Evolutionary conservation across 2,329 filamentous ascomycete genomes (phyloP), one percentile per base, ranked within the genome.

Genomic region (Aureobasidium sp.): DNA sequence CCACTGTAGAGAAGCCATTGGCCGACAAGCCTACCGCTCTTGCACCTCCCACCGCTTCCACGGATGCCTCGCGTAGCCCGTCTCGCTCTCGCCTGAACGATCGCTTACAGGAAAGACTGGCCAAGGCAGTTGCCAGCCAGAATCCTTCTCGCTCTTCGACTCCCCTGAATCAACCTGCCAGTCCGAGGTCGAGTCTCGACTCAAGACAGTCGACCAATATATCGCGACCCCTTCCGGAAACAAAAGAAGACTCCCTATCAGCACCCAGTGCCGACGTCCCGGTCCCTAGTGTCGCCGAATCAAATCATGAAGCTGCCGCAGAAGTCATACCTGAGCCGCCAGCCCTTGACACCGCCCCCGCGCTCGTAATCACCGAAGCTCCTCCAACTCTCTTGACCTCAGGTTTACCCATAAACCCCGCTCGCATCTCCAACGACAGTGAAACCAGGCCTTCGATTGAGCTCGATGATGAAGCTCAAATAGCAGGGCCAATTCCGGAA

Each of bases 41-140:
- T 14, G 56, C 56, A 5, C 47, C 62, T n/a, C 62, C 60, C 17
- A 52, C 8, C 4, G 9, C 61, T 20, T 31, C 64, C 14, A 31
- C 49, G 6, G 53, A 62, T 27, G 22, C 49, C 2, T 86, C 87
- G 56, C 83, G 87, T 70, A 84, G 80, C 66, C 82, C 87, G 25
- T 88, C 88, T 5, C 84, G 82, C 45, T 84, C 81, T 65, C 83
- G 85, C 67, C 79, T 83, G 64, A 94, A 91, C 75, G 91, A 95
- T 68, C 85, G 91, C 58, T 79, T 99, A 47, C 92, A 97, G 72
- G 92, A 96, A 72, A 84, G 91, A 65, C 81, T 99, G 64, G 93
- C 93, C 34, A 90, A 90, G 70, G 94, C 92, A 34, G 85, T 97
- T 69, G 90, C 87, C 3, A 77, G 75, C 61, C 74, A 77, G 65